Conservation (phyloP, 2,329 filamentous ascomycete genomes). For the Cryoendolithus antarcticus region DNA sequence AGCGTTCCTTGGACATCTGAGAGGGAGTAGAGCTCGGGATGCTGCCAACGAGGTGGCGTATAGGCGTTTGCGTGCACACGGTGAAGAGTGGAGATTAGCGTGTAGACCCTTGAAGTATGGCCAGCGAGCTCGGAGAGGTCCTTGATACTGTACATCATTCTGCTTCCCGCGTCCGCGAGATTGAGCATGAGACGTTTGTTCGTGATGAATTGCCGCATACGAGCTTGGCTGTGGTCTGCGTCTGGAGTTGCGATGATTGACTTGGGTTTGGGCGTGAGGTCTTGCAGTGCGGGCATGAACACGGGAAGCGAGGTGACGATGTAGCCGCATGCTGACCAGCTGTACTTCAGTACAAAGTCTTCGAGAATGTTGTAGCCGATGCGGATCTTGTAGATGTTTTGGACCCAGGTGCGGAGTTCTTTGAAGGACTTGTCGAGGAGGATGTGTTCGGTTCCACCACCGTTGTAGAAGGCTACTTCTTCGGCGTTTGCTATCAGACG, state of each 20-base stretch:
- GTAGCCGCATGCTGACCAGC: slow-evolving; percentile 96
- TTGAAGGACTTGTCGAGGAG: slow-evolving; percentile 88
- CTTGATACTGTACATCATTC: slow-evolving; percentile 99
- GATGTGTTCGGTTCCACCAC: slow-evolving; percentile 85
- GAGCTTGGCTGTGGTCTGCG: slow-evolving; percentile 39
- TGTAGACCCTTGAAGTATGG: slow-evolving; percentile 92
- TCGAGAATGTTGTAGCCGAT: slow-evolving; percentile 98
- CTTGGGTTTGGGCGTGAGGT: slow-evolving; percentile 43
- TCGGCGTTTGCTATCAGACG: slow-evolving; percentile 92
- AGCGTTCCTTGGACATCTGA: slow-evolving; percentile 88
- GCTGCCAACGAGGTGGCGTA: slow-evolving; percentile 51
- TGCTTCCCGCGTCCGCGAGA: slow-evolving; percentile 83
- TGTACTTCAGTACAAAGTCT: slow-evolving; percentile 96
- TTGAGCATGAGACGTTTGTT: slow-evolving; percentile 98
- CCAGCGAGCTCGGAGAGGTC: slow-evolving; percentile 91
- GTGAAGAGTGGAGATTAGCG: slow-evolving; percentile 86
- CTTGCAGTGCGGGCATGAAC: slow-evolving; percentile 89
- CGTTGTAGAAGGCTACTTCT: slow-evolving; percentile 94
- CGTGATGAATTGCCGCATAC: slow-evolving; percentile 98
- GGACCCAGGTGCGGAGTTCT: slow-evolving; percentile 92
- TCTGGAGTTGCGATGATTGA: slow-evolving; percentile 3
- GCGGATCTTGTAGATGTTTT: slow-evolving; percentile 92
- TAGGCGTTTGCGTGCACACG: slow-evolving; percentile 88
- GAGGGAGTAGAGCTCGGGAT: slow-evolving; percentile 73
- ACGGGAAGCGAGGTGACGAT: slow-evolving; percentile 84